Conservation (phyloP, 345 rosid genomes). For the Psidium guajava region DNA sequence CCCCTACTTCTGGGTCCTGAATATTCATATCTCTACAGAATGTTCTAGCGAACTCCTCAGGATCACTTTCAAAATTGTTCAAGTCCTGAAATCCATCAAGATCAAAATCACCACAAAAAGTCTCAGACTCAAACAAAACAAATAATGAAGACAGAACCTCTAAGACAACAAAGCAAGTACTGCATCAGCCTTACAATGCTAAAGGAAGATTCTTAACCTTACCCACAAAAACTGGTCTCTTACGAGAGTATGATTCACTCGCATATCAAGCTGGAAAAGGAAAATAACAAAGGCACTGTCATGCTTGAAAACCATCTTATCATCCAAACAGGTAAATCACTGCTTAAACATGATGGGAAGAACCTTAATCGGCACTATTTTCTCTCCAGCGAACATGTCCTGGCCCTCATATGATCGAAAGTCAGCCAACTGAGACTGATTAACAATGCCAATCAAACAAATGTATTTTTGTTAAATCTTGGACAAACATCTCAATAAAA, state of each 20-base stretch:
- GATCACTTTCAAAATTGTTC: slow-evolving; percentile 90
- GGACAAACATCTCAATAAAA: not conserved
- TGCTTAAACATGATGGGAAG: not conserved
- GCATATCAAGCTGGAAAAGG: slow-evolving; percentile 79
- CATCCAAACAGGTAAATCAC: not conserved
- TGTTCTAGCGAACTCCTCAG: slow-evolving; percentile 84
- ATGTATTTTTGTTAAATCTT: not conserved
- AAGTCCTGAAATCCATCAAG: slow-evolving; percentile 44
- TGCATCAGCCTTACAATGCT: not conserved
- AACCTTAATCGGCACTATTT: slow-evolving; percentile 93
- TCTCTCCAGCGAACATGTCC: slow-evolving; percentile 88
- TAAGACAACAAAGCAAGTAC: not conserved
- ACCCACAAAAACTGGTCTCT: slow-evolving; percentile 95
- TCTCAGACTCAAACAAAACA: not conserved
- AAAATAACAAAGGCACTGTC: not conserved
- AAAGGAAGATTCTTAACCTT: slow-evolving; percentile 1
- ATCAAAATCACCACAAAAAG: not conserved
- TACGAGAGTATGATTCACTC: slow-evolving; percentile 82
- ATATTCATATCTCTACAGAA: slow-evolving; percentile 78
- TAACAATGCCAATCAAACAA: not conserved
- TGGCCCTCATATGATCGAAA: slow-evolving; percentile 89
- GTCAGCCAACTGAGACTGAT: slow-evolving; percentile 73
- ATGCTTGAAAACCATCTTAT: not conserved
- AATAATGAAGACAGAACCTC: not conserved
- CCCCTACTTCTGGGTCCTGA: slow-evolving; percentile 93